Evolutionary conservation across 148 eudicot genomes (phyloP).

Genomic region (Suaeda aralocaspica): DNA sequence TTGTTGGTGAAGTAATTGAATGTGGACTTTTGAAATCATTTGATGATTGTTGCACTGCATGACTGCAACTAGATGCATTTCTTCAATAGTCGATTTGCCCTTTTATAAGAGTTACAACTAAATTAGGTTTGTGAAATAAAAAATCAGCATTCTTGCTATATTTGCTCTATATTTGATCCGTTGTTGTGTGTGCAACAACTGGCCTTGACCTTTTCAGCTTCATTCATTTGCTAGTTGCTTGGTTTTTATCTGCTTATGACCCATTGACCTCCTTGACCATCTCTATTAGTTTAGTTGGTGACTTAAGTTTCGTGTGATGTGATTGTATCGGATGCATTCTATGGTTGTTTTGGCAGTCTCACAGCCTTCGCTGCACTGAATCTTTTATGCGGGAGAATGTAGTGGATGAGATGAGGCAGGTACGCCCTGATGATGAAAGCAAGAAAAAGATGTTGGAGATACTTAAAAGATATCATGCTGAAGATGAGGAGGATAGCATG

Average conservation of each 20-base stretch:
- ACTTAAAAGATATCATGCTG: constrained; percentile 64
- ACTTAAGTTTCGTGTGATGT: background rate
- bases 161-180: too few relatives aligned
- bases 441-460: constrained; percentile 72
- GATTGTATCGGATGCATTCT: constrained; percentile 4
- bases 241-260: background rate
- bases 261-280: background rate
- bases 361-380: constrained; percentile 80
- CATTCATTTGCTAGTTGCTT: too few relatives aligned
- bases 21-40: too few relatives aligned
- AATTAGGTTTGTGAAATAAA: too few relatives aligned
- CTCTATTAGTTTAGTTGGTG: background rate
- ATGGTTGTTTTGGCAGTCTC: constrained; percentile 48
- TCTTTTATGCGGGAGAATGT: constrained; percentile 96
- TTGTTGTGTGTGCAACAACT: background rate
- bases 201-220: background rate
- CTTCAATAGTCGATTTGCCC: too few relatives aligned
- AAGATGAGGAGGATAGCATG: constrained; percentile 61
- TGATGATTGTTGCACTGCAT: too few relatives aligned
- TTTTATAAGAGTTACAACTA: too few relatives aligned
- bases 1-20: too few relatives aligned
- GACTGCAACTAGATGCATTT: too few relatives aligned
- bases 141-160: too few relatives aligned
- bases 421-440: constrained; percentile 56
- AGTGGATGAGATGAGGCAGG: constrained; percentile 54